A percentile compares a stretch with the other conserved stretches of the same genome.
These are phyloP conservation scores for Sedum album DNA, from an alignment of 164 flowering plant species.

Conservation along the genomic window DNA sequence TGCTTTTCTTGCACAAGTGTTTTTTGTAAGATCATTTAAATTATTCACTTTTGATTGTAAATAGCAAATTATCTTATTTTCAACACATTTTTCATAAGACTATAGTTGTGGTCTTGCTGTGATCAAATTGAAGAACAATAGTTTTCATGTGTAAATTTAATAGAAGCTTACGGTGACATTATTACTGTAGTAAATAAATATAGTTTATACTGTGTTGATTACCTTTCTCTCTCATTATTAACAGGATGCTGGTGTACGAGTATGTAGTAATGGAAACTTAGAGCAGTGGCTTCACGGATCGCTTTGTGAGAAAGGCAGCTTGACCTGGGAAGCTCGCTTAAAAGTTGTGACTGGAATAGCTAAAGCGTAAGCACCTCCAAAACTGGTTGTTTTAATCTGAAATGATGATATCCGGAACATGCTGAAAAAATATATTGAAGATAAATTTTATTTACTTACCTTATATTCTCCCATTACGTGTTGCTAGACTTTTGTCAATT, in stretches of 20 bases:
- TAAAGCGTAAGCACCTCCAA: constrained; percentile 51
- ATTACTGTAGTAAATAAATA: too few relatives aligned
- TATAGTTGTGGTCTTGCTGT: too few relatives aligned
- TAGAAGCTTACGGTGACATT: too few relatives aligned
- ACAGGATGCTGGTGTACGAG: constrained; percentile 73
- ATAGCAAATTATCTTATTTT: too few relatives aligned
- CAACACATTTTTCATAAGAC: too few relatives aligned
- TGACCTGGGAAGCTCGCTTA: constrained; percentile 71
- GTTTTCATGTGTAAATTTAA: too few relatives aligned
- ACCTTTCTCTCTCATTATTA: constrained; percentile 1
- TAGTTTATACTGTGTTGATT: constrained; percentile 1
- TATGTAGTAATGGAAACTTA: constrained; percentile 74
- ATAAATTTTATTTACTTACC: too few relatives aligned
- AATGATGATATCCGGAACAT: too few relatives aligned
- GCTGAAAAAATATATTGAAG: too few relatives aligned
- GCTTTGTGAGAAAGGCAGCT: constrained; percentile 41
- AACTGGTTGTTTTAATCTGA: neutral
- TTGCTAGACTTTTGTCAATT: too few relatives aligned
- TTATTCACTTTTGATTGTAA: neutral
- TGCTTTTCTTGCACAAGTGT: neutral
- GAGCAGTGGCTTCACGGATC: constrained; percentile 83
- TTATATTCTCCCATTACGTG: too few relatives aligned
- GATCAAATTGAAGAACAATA: too few relatives aligned
- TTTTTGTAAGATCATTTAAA: neutral
- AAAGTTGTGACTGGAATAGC: constrained; percentile 70